Conservation (phyloP, 352 stramenopile genomes). For the Phytophthora europaea region DNA sequence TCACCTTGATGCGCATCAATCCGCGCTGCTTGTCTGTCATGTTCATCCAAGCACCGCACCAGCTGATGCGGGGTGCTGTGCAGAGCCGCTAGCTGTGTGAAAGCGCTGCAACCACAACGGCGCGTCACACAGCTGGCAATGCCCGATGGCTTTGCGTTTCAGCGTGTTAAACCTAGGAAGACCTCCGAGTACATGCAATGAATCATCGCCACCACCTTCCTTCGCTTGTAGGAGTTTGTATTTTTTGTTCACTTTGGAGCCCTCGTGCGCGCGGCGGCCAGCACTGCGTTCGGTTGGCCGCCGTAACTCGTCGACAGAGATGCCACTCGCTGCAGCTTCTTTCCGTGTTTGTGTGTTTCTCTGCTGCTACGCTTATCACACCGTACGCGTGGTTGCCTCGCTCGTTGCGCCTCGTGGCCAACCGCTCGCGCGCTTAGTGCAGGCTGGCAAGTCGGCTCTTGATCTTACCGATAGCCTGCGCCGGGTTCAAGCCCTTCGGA, state of each 20-base stretch:
- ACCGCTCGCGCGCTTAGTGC: slow-evolving; percentile 55
- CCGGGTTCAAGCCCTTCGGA: slow-evolving; percentile 99
- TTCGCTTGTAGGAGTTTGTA: slow-evolving; percentile 33
- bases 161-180: slow-evolving; percentile 20
- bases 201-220: slow-evolving; percentile 4
- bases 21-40: slow-evolving; percentile 15
- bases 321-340: slow-evolving; percentile 34
- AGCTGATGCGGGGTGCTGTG: slow-evolving; percentile 12
- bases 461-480: slow-evolving; percentile 98
- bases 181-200: not conserved
- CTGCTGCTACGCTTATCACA: slow-evolving; percentile 34
- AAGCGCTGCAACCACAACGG: slow-evolving; percentile 21
- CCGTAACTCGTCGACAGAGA: slow-evolving; percentile 22
- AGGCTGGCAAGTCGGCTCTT: slow-evolving; percentile 95
- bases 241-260: slow-evolving; percentile 37
- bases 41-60: slow-evolving; percentile 22
- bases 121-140: slow-evolving; percentile 30
- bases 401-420: slow-evolving; percentile 1
- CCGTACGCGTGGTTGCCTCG: slow-evolving; percentile 2
- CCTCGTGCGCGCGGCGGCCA: slow-evolving; percentile 11
- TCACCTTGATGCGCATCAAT: not conserved
- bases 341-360: slow-evolving; percentile 26
- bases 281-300: slow-evolving; percentile 38
- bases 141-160: slow-evolving; percentile 24
- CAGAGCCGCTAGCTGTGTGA: slow-evolving; percentile 16